phyloP scores from a whole-genome alignment of 2,329 filamentous ascomycete genomes.

The Claviceps sp. region DNA sequence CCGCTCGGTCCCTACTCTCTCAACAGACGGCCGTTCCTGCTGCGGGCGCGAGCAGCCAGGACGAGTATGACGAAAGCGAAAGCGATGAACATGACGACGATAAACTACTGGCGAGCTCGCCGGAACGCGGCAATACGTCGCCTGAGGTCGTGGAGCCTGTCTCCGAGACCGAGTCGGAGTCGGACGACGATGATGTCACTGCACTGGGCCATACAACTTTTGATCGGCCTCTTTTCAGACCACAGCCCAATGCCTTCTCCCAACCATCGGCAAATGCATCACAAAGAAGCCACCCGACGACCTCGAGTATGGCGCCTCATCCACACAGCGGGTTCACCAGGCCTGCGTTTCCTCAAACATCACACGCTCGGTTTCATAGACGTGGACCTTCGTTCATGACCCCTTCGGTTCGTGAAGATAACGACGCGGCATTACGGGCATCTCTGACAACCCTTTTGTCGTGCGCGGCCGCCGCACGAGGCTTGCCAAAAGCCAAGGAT shows the following conservation, averaged over 20 bases:
- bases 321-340: conserved; percentile 37
- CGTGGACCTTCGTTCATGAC: conserved; percentile 51
- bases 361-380: conserved; percentile 32
- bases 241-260: conserved; percentile 85
- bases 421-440: conserved; percentile 83
- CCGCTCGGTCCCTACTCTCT: conserved; percentile 20
- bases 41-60: conserved; percentile 61
- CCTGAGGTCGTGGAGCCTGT: conserved; percentile 28
- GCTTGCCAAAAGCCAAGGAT: conserved; percentile 53
- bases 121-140: conserved; percentile 32
- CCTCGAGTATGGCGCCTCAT: conserved; percentile 34
- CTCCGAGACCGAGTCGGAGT: conserved; percentile 35
- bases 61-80: conserved; percentile 89
- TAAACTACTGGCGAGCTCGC: conserved; percentile 45
- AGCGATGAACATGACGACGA: conserved; percentile 65
- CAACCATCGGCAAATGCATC: conserved; percentile 52
- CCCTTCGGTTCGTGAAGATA: conserved; percentile 67
- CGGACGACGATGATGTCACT: conserved; percentile 64
- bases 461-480: conserved; percentile 82
- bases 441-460: conserved; percentile 91
- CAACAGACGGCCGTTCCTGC: conserved; percentile 28
- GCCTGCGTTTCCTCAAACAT: conserved; percentile 34
- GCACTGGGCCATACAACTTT: conserved; percentile 54
- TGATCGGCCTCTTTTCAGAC: conserved; percentile 52
- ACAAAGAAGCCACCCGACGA: conserved; percentile 36